Percentiles rank a stretch among this genome's conserved stretches.
These are phyloP conservation scores for Cyberlindnera mississippiensis DNA, from an alignment of 805 yeast genomes.

Conservation along the genomic window DNA sequence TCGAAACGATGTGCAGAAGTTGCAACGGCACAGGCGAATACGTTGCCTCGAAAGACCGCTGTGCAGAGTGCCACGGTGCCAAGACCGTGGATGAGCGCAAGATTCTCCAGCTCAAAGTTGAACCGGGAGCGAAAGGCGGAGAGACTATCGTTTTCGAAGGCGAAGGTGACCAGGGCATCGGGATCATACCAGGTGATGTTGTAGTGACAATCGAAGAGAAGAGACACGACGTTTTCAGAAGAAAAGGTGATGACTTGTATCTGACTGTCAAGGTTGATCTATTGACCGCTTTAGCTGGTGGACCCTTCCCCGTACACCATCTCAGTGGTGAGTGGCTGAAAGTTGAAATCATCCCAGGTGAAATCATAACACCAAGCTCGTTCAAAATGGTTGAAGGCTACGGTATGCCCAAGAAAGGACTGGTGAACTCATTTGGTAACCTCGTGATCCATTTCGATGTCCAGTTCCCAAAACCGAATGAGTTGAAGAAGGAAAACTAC, in stretches of 20 bases:
- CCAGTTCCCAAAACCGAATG: constrained; percentile 55
- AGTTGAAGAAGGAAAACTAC: constrained; percentile 66
- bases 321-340: constrained; percentile 35
- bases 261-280: constrained; percentile 45
- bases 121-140: constrained; percentile 53
- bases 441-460: constrained; percentile 55
- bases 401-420: constrained; percentile 55
- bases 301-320: constrained; percentile 37
- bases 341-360: constrained; percentile 45
- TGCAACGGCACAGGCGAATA: constrained; percentile 41
- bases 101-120: constrained; percentile 47
- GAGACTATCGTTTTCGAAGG: constrained; percentile 50
- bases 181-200: constrained; percentile 64
- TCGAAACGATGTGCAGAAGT: constrained; percentile 41
- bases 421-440: constrained; percentile 43
- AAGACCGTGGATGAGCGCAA: constrained; percentile 46
- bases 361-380: constrained; percentile 46
- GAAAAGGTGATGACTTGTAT: constrained; percentile 43
- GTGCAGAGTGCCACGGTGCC: constrained; percentile 41
- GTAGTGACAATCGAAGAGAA: constrained; percentile 47
- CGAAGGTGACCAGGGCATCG: constrained; percentile 62
- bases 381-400: constrained; percentile 44
- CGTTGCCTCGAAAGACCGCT: constrained; percentile 31
- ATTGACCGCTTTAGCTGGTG: constrained; percentile 56
- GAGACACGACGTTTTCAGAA: constrained; percentile 32